Base-by-base conservation (phyloP, 768 basidiomycete genomes). In the Ephemerocybe angulata region DNA sequence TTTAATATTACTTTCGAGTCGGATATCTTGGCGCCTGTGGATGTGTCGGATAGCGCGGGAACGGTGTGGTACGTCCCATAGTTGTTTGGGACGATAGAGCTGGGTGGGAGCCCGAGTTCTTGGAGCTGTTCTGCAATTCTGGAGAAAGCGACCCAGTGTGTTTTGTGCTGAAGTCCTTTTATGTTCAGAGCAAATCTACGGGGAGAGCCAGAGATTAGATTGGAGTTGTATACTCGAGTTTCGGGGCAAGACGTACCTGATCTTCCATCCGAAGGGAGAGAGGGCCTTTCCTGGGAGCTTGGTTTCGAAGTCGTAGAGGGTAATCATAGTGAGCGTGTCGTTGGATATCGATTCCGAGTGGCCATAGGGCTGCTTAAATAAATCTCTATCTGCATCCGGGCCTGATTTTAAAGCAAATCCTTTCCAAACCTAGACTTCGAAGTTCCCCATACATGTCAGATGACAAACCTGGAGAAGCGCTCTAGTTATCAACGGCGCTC, bases 291-390 rank as follows among this genome's bases (percentile, higher is more conserved):
- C 54, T 12, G 70, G 63, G 15, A 56, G 41, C 17, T 59, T 65
- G n/a, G 66, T 62, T 3, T 69, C 60, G 44, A 75, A 72, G 57
- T 79, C 77, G 59, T 76, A 77, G 25, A 79, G 57, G 5, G 63
- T 64, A 51, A 76, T 69, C 28, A 62, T 58, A n/a, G n/a, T n/a
- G n/a, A n/a, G n/a, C n/a, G n/a, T n/a, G n/a, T n/a, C n/a, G n/a
- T n/a, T n/a, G n/a, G n/a, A n/a, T n/a, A n/a, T n/a, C n/a, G n/a
- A n/a, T n/a, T n/a, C n/a, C n/a, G n/a, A n/a, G n/a, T n/a, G n/a
- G n/a, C n/a, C n/a, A n/a, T n/a, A n/a, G n/a, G n/a, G n/a, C n/a
- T n/a, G n/a, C n/a, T n/a, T n/a, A n/a, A n/a, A n/a, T n/a, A n/a
- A n/a, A n/a, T n/a, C n/a, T n/a, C n/a, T n/a, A n/a, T n/a, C n/a